A percentile compares a stretch with the other conserved stretches of the same genome.
phyloP scores from a whole-genome alignment of 1,284 basidiomycete species.

The Ceratobasidium sp. region DNA sequence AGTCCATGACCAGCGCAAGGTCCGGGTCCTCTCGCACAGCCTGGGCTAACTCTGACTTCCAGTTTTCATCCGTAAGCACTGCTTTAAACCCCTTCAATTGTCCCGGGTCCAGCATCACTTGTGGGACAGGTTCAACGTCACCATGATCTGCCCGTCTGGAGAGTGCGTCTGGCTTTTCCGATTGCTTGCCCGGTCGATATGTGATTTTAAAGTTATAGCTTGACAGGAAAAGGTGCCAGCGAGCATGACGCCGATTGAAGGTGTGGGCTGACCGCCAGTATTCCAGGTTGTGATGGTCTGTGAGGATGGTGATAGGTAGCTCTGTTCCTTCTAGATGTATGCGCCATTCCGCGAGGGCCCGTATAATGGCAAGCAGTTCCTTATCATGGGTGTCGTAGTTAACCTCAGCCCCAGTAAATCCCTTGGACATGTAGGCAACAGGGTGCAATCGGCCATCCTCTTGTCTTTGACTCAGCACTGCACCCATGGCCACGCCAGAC shows the following conservation, averaged over 20 bases:
- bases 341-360: conserved; percentile 47
- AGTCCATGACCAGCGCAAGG: no score
- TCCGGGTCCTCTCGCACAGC: no score
- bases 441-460: conserved; percentile 46
- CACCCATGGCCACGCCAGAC: conserved; percentile 29
- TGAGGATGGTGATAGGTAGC: conserved; percentile 51
- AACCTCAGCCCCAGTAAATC: conserved; percentile 48
- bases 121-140: no score
- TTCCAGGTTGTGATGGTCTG: conserved; percentile 60
- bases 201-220: background rate
- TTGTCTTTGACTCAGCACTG: conserved; percentile 45
- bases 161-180: no score
- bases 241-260: background rate
- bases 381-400: conserved; percentile 55
- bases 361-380: conserved; percentile 50
- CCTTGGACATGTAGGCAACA: conserved; percentile 23
- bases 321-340: conserved; percentile 51
- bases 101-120: no score
- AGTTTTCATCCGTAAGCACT: no score
- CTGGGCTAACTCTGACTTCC: no score
- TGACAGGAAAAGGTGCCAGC: background rate
- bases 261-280: no score
- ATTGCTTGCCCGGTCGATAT: no score
- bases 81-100: no score
- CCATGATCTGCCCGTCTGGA: no score